Conservation (phyloP, 2,329 filamentous ascomycete genomes). For the Colletotrichum kahawae region DNA sequence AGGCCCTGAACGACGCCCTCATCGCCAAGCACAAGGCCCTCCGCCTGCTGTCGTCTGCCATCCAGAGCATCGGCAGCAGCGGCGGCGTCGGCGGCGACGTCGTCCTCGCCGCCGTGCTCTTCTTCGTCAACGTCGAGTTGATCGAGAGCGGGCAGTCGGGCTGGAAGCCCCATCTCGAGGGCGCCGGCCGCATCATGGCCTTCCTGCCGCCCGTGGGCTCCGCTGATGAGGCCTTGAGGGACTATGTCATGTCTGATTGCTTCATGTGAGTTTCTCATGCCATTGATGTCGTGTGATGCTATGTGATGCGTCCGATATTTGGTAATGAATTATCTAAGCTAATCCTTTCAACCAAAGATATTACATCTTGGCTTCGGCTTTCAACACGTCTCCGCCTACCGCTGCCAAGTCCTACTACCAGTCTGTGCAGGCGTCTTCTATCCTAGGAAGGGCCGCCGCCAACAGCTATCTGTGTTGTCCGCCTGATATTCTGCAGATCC, state of each 20-base stretch:
- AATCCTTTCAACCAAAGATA: constrained; percentile 36
- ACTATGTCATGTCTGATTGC: constrained; percentile 53
- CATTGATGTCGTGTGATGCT: neutral
- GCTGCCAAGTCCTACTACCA: constrained; percentile 38
- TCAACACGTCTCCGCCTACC: constrained; percentile 37
- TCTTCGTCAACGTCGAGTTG: constrained; percentile 56
- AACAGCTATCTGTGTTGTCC: constrained; percentile 54
- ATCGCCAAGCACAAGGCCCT: constrained; percentile 51
- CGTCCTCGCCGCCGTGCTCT: constrained; percentile 50
- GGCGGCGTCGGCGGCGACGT: constrained; percentile 39
- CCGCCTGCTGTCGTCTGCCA: constrained; percentile 42
- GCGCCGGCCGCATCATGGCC: constrained; percentile 48
- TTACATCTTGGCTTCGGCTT: constrained; percentile 50
- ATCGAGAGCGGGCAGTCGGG: constrained; percentile 53
- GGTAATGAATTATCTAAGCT: neutral
- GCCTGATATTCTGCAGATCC: constrained; percentile 46
- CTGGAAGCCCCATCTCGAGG: constrained; percentile 53
- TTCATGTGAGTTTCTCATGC: constrained; percentile 40
- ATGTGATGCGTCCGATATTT: neutral
- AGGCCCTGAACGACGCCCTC: constrained; percentile 47
- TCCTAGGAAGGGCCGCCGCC: constrained; percentile 44
- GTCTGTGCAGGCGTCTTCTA: constrained; percentile 38
- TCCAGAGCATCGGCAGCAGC: constrained; percentile 39
- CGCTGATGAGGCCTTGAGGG: constrained; percentile 40
- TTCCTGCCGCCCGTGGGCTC: constrained; percentile 38